Evolutionary conservation across 2,329 filamentous ascomycete genomes (phyloP).

Genomic region (Paraconiothyrium sp.): DNA sequence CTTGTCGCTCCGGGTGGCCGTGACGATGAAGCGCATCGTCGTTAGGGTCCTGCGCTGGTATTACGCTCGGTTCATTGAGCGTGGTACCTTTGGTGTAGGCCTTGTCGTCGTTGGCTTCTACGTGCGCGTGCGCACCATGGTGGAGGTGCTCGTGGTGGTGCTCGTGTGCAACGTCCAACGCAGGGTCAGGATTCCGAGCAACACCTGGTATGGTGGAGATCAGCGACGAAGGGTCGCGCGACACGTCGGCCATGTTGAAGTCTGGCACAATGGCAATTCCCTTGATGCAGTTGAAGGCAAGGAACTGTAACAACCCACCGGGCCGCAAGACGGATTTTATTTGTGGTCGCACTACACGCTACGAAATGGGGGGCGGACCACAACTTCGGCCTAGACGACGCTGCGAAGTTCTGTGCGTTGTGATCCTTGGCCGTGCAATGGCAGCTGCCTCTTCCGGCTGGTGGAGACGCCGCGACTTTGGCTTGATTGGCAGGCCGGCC

Average conservation of each 20-base stretch:
- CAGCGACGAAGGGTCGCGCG: constrained; percentile 35
- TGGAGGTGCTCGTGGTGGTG: constrained; percentile 52
- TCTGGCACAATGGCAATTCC: constrained; percentile 43
- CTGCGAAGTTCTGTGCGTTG: constrained; percentile 28
- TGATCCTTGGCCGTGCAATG: constrained; percentile 30
- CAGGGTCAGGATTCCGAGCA: constrained; percentile 46
- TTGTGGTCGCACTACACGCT: constrained; percentile 40
- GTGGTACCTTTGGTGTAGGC: constrained; percentile 50
- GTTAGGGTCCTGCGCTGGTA: constrained; percentile 46
- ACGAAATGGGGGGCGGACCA: constrained; percentile 38
- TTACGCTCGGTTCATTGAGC: constrained; percentile 40
- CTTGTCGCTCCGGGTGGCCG: constrained; percentile 36
- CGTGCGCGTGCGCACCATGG: constrained; percentile 45
- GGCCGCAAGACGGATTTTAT: constrained; percentile 41
- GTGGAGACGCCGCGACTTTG: constrained; percentile 24
- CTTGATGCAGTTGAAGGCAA: constrained; percentile 31
- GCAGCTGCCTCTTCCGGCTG: constrained; percentile 48
- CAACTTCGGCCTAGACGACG: constrained; percentile 40
- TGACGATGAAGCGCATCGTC: constrained; percentile 54
- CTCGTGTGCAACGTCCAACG: constrained; percentile 48
- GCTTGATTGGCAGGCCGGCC: constrained; percentile 42
- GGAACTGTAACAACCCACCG: constrained; percentile 33
- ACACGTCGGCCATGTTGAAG: constrained; percentile 44
- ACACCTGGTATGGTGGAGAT: constrained; percentile 47
- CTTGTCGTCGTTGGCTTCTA: constrained; percentile 35